Base-by-base conservation (phyloP, 2,329 filamentous ascomycete genomes). In the Claviceps digitariae region DNA sequence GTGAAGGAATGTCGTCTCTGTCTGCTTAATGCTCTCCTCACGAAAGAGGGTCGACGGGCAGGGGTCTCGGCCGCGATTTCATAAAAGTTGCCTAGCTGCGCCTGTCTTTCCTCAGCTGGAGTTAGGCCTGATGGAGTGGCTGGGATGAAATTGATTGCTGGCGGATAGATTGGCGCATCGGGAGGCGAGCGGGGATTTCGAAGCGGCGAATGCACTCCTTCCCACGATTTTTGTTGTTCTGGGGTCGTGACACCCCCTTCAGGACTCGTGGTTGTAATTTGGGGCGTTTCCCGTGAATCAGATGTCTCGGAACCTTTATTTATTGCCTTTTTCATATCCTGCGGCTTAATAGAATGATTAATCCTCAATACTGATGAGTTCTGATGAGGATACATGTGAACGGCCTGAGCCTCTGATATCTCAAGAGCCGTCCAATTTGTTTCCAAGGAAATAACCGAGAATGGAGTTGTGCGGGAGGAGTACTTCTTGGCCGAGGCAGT, bases 281-380 rank as follows among this genome's bases (percentile, higher is more conserved):
- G 64, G 15, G 72, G 67, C 17, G 68, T 64, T 41, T 63, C 58
- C 2, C 62, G 56, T 43, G 61, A 54, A 15, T 61, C 58, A 3
- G 55, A 52, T 13, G 49, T 25, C 52, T 61, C 57, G 9, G 57
- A 51, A n/a, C 59, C 61, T 48, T 56, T 60, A 34, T 60, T 61
- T 20, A 61, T 59, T 3, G 64, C 59, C 46, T 72, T 71, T 21
- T 72, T 70, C 47, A 65, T 67, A 53, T 76, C 74, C 0, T 74
- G 75, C 25, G 72, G 74, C 61, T 72, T 76, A 44, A 68, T 70
- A 10, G 74, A 74, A 61, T 82, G 76, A 57, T 82, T 69, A 31
- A 84, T 76, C 66, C 84, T 73, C 44, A 83, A 64, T 12, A 84
- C 67, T 4, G 81, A 84, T 48, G 75, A 81, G 58, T 83, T 84